Conservation (phyloP, 2,329 filamentous ascomycete genomes). For the Aureobasidium sp. region DNA sequence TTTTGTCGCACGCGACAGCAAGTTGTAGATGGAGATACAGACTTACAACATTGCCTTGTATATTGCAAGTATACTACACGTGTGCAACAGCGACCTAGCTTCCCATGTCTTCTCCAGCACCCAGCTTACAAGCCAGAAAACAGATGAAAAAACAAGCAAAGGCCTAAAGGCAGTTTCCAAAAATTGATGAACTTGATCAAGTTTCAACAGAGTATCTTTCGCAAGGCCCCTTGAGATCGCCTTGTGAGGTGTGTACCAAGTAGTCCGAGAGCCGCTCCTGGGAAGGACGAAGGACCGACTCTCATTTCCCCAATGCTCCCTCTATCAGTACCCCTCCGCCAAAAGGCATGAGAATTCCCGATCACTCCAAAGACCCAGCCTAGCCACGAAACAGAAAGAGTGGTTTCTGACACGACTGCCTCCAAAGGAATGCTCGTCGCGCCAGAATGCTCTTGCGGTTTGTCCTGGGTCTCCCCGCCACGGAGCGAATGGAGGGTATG, state of each 20-base stretch:
- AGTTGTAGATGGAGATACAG: constrained; percentile 31
- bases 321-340: background rate
- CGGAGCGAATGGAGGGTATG: background rate
- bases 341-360: background rate
- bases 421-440: background rate
- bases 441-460: background rate
- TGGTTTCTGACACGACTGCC: background rate
- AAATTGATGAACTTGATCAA: background rate
- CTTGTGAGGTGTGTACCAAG: background rate
- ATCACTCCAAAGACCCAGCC: background rate
- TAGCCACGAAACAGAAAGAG: too few relatives aligned
- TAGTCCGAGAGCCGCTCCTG: background rate
- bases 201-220: background rate
- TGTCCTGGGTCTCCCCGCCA: too few relatives aligned
- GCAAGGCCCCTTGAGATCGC: background rate
- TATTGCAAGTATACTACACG: background rate
- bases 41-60: too few relatives aligned
- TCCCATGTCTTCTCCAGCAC: background rate
- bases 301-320: background rate
- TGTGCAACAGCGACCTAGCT: background rate
- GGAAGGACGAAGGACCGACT: background rate
- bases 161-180: background rate
- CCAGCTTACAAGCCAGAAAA: background rate
- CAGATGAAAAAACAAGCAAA: background rate
- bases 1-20: constrained; percentile 46